Percentiles rank a stretch among this genome's conserved stretches.
These are phyloP conservation scores for Podospora tetraspora DNA, from an alignment of 495 filamentous ascomycete genomes.

Conservation along the genomic window DNA sequence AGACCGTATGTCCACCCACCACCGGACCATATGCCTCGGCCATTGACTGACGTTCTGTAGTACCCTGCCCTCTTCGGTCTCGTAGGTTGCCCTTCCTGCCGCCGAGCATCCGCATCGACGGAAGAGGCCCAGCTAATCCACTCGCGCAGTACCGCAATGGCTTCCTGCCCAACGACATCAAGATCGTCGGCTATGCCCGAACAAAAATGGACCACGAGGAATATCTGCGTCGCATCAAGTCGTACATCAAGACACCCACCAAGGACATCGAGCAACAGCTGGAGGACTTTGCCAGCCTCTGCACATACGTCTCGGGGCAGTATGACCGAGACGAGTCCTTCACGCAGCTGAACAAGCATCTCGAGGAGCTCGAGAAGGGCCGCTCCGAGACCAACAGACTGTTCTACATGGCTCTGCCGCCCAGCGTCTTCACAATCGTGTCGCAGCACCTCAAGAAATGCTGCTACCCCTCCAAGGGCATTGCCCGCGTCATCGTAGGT, in stretches of 20 bases:
- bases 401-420: slow-evolving; percentile 99
- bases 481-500: slow-evolving; percentile 88
- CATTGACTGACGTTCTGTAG: slow-evolving; percentile 47
- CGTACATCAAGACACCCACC: slow-evolving; percentile 97
- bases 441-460: slow-evolving; percentile 95
- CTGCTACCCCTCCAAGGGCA: slow-evolving; percentile 85
- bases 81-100: slow-evolving; percentile 53
- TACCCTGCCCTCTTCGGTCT: slow-evolving; percentile 98
- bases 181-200: slow-evolving; percentile 97
- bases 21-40: slow-evolving; percentile 10
- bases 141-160: slow-evolving; percentile 81
- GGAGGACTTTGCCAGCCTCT: slow-evolving; percentile 78
- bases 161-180: slow-evolving; percentile 96
- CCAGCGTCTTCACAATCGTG: slow-evolving; percentile 95
- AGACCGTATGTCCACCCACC: slow-evolving; percentile 65
- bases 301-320: slow-evolving; percentile 91
- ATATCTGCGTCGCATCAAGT: slow-evolving; percentile 87
- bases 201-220: slow-evolving; percentile 99
- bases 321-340: slow-evolving; percentile 98
- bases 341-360: slow-evolving; percentile 76
- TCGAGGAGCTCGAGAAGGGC: slow-evolving; percentile 80
- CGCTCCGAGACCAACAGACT: slow-evolving; percentile 81
- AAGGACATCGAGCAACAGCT: slow-evolving; percentile 97
- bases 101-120: background rate
- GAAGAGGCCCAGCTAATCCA: slow-evolving; percentile 22